Conservation (phyloP, 805 yeast species). For the Zygosaccharomyces lentus region DNA sequence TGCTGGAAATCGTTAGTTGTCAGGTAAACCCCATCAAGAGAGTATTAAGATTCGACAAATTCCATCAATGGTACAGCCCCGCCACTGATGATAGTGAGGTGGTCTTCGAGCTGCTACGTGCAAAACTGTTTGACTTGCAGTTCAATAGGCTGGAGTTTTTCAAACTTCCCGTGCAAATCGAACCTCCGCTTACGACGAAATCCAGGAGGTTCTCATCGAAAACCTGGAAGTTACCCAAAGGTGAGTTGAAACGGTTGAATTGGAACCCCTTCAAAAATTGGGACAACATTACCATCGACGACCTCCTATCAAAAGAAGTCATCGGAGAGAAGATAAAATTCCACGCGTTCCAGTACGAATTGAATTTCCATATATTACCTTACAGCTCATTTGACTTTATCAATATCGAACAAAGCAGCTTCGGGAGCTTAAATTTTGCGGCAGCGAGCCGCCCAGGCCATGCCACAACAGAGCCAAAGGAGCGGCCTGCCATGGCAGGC, state of each 20-base stretch:
- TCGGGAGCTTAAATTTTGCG: conserved; percentile 9
- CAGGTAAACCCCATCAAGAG: not conserved
- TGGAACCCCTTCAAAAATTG: conserved; percentile 23
- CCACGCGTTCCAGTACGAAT: not conserved
- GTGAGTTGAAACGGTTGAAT: conserved; percentile 10
- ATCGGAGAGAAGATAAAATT: not conserved
- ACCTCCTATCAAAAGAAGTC: not conserved
- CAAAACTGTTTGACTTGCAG: conserved; percentile 14
- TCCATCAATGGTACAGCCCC: not conserved
- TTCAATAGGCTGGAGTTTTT: conserved; percentile 23
- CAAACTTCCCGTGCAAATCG: conserved; percentile 2
- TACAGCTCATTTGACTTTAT: conserved; percentile 15
- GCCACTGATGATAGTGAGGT: not conserved
- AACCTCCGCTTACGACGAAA: not conserved
- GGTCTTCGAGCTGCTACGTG: conserved; percentile 4
- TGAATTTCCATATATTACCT: conserved; percentile 5
- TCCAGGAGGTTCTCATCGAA: not conserved
- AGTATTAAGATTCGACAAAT: not conserved
- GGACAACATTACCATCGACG: not conserved
- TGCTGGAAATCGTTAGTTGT: not conserved
- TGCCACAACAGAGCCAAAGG: not conserved
- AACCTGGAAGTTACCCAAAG: conserved; percentile 20
- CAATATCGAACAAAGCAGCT: conserved; percentile 10
- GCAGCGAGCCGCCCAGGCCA: not conserved
- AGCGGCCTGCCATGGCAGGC: not conserved